Evolutionary conservation across 2,329 filamentous ascomycete genomes (phyloP), one percentile per base, ranked within the genome.

Genomic region (Atkinsonella texensis): DNA sequence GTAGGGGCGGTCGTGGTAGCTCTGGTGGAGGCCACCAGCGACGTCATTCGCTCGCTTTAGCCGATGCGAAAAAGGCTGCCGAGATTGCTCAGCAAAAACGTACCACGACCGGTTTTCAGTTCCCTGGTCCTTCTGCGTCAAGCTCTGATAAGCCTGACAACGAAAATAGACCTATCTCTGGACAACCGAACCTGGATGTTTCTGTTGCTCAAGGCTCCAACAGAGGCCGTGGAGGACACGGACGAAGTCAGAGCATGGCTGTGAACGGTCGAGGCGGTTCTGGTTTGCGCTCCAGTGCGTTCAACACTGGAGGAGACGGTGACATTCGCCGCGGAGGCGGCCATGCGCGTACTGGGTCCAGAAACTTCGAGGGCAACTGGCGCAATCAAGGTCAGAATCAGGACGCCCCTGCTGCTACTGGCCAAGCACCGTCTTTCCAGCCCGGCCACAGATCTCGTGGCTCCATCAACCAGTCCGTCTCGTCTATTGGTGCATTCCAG

Each of bases 311-410:
- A 42, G 69, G 69, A 39, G 66, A 64, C 44, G 64, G 58, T 55
- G 88, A 93, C 58, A 86, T 89, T 64, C 76, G 82, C 55, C 86
- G 88, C 59, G 83, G 85, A 60, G 87, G 85, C 42, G 85, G 88
- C 52, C 93, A 98, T 66, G 84, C 80, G 56, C 82, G 93, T 55
- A 85, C 84, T 33, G 81, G 81, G 11, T 98, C 93, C 23, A 83
- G 93, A 56, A 98, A 97, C 70, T 97, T 97, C 63, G 93, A 98
- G 59, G 84, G 90, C 62, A 98, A 98, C 70, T 98, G 93, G 93
- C 87, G 93, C 62, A 94, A 89, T 63, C 90, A 87, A 59, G 63
- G 63, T 58, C 75, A 78, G 57, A 76, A 77, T 62, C 86, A 88
- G 65, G 84, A 85, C 50, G 71, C 74, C 60, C 49, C 65, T 42